Conservation (phyloP, 257 asterid species). For the Dorcoceras hygrometricum region DNA sequence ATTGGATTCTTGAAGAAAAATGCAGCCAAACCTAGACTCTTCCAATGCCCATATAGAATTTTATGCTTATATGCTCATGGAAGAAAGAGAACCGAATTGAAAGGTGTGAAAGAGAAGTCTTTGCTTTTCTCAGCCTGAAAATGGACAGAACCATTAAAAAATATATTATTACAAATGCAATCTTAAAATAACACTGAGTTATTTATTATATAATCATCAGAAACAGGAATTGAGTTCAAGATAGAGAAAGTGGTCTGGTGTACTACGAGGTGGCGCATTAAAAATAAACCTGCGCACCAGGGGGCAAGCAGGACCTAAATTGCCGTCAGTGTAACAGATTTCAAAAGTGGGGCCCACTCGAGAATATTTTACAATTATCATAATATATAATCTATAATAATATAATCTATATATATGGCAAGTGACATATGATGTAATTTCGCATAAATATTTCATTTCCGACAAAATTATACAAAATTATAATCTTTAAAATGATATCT, state of each 20-base stretch:
- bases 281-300: conserved; percentile 27
- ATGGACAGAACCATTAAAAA: conserved; percentile 35
- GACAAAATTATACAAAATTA: no score
- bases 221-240: conserved; percentile 17
- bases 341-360: background rate
- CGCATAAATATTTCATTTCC: no score
- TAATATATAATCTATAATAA: no score
- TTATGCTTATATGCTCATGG: background rate
- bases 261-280: conserved; percentile 13
- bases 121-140: conserved; percentile 32
- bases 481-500: no score
- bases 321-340: background rate
- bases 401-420: no score
- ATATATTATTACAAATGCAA: conserved; percentile 35
- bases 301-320: conserved; percentile 1
- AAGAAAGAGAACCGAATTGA: conserved; percentile 31
- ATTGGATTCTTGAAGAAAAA: conserved; percentile 32
- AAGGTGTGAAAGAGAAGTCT: conserved; percentile 81
- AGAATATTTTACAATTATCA: no score
- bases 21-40: conserved; percentile 55
- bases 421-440: no score
- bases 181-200: conserved; percentile 18
- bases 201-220: background rate
- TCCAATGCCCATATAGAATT: conserved; percentile 26
- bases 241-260: conserved; percentile 13